Evolutionary conservation across 2,329 filamentous ascomycete genomes (phyloP), one percentile per base, ranked within the genome.

Genomic region (Coniochaeta sp.): DNA sequence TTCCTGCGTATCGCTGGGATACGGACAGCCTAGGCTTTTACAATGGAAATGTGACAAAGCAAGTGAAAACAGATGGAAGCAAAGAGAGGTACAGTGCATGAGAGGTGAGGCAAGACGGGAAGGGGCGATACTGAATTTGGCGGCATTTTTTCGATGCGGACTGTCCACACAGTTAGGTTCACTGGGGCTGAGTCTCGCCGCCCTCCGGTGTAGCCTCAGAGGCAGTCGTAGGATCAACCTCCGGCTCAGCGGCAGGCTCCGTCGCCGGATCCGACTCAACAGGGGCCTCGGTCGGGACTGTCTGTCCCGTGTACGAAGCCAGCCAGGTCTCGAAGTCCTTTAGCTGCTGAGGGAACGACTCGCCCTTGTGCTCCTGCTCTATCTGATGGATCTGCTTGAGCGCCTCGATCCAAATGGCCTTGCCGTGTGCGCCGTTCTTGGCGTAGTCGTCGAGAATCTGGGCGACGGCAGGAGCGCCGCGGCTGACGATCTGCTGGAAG

Each of bases 361-460:
- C 55, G 43, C 43, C 43, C 43, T 47, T 22, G 55, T 40, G 33
- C 33, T 57, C 55, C 33, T 57, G 28, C 55, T 57, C 55, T 11
- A 57, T 38, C 3, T 8, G 9, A 9, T 36, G 36, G 33, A 57
- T 57, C 33, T 57, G 31, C 55, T 36, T 36, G 14, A 57, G 55
- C 31, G 55, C 55, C 55, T 57, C 55, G 22, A 36, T 31, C 33
- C 55, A 57, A 33, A 57, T 57, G 33, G 31, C 55, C 55, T 38
- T 57, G 14, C 55, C 55, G 36, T 57, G 55, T 16, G 55, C 33
- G 33, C 55, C 55, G 22, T 22, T 57, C 55, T 57, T 57, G 55
- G 33, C 55, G 36, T 57, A 57, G 55, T 57, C 55, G 9, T 57
- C 55, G 33, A 57, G 55, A n/a, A 57, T 57, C 4, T 57, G 28